phyloP scores from a whole-genome alignment of 495 filamentous ascomycete genomes.

The Recurvomyces mirabilis region DNA sequence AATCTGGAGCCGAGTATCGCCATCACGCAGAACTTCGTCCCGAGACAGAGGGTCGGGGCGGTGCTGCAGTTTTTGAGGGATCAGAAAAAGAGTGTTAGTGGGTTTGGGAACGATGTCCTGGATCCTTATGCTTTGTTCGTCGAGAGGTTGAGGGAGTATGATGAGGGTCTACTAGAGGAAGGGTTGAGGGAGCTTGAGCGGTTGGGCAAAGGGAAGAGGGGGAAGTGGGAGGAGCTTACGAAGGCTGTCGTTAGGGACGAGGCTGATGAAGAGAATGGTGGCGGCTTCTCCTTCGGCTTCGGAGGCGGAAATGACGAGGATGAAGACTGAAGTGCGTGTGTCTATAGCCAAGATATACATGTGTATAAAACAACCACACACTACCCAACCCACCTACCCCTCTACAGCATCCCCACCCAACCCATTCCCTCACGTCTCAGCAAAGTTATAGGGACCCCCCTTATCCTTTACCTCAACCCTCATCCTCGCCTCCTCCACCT shows the following conservation, averaged over 20 bases:
- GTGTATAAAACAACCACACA: not conserved
- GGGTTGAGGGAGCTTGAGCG: slow-evolving; percentile 52
- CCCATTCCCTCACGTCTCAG: slow-evolving; percentile 43
- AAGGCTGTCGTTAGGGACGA: slow-evolving; percentile 26
- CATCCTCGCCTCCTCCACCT: slow-evolving; percentile 75
- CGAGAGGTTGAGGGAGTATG: slow-evolving; percentile 48
- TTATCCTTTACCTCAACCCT: slow-evolving; percentile 72
- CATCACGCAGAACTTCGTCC: slow-evolving; percentile 94
- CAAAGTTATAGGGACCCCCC: slow-evolving; percentile 42
- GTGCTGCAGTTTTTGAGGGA: slow-evolving; percentile 75
- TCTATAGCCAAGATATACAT: slow-evolving; percentile 1
- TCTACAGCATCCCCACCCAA: too few species aligned
- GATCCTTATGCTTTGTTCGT: slow-evolving; percentile 71
- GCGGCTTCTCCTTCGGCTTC: slow-evolving; percentile 77
- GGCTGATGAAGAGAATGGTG: slow-evolving; percentile 35
- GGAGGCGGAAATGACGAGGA: slow-evolving; percentile 37
- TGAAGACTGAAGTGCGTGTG: slow-evolving; percentile 30
- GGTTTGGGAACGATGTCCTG: slow-evolving; percentile 61
- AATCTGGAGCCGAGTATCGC: slow-evolving; percentile 77
- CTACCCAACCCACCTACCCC: too few species aligned
- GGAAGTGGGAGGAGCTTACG: slow-evolving; percentile 77
- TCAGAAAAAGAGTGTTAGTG: slow-evolving; percentile 74
- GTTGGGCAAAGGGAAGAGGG: slow-evolving; percentile 47
- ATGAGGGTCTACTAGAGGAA: slow-evolving; percentile 55
- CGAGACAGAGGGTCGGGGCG: slow-evolving; percentile 57